phyloP scores from a whole-genome alignment of 192 early-diverging fungal species.

The Gamsiella multidivaricata region DNA sequence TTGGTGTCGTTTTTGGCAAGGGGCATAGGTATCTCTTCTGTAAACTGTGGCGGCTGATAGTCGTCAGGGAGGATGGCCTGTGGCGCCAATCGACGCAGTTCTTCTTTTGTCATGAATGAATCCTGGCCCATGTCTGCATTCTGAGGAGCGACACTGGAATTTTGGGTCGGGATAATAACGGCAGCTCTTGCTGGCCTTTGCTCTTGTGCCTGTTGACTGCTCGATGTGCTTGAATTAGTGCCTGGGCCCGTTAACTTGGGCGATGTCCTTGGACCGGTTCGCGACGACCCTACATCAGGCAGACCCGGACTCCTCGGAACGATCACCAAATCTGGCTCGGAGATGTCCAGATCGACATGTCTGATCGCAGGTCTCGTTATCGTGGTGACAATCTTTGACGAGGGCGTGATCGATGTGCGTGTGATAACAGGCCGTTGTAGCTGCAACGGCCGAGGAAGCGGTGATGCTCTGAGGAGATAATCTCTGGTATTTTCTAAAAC shows the following conservation, averaged over 20 bases:
- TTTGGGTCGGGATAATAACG: too few relatives aligned
- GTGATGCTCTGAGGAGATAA: not conserved
- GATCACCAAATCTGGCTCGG: too few relatives aligned
- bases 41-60: constrained; percentile 1
- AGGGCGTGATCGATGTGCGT: not conserved
- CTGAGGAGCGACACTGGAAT: not conserved
- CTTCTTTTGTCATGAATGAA: constrained; percentile 8
- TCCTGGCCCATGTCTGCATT: not conserved
- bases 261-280: too few relatives aligned
- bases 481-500: not conserved
- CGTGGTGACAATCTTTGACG: constrained; percentile 3
- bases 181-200: not conserved
- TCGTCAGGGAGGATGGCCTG: constrained; percentile 13
- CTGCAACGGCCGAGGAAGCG: constrained; percentile 21
- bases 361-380: not conserved
- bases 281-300: too few relatives aligned
- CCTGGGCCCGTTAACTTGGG: too few relatives aligned
- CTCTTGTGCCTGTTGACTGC: too few relatives aligned
- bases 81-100: constrained; percentile 4
- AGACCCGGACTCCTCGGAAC: too few relatives aligned
- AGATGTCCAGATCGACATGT: not conserved
- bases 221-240: too few relatives aligned
- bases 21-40: not conserved
- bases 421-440: constrained; percentile 12
- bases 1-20: not conserved